phyloP scores from a whole-genome alignment of 2,329 filamentous ascomycete genomes.

The Endothia cerciana region DNA sequence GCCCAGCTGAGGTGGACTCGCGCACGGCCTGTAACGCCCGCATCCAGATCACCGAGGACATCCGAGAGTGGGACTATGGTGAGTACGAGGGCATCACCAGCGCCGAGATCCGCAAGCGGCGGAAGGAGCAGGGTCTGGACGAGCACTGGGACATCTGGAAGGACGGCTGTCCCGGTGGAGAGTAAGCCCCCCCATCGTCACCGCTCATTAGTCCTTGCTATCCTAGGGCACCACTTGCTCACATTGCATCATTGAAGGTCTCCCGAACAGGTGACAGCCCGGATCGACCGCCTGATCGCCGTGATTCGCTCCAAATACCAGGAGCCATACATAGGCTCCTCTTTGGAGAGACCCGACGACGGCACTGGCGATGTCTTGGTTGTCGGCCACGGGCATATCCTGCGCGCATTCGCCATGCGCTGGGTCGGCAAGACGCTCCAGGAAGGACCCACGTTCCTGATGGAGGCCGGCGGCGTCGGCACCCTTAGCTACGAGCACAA shows the following conservation, averaged over 20 bases:
- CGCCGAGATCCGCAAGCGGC: conserved; percentile 64
- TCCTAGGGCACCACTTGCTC: not conserved
- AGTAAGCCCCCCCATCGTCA: conserved; percentile 59
- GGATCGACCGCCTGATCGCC: conserved; percentile 75
- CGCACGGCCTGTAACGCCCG: conserved; percentile 58
- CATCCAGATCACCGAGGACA: conserved; percentile 70
- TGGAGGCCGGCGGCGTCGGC: conserved; percentile 88
- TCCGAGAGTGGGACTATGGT: conserved; percentile 88
- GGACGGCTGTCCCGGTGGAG: conserved; percentile 85
- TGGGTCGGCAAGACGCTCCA: conserved; percentile 77
- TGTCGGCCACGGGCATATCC: conserved; percentile 88
- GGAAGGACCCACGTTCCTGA: conserved; percentile 75
- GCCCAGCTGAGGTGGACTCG: conserved; percentile 39
- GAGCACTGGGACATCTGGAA: conserved; percentile 82
- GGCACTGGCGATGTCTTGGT: conserved; percentile 69
- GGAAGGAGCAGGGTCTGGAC: conserved; percentile 59
- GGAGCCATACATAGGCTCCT: conserved; percentile 58
- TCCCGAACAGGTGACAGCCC: conserved; percentile 72
- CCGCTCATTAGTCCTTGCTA: not conserved
- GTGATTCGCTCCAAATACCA: conserved; percentile 74
- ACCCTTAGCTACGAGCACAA: conserved; percentile 82
- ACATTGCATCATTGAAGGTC: conserved; percentile 50
- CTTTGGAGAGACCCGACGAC: conserved; percentile 27
- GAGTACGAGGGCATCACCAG: conserved; percentile 83
- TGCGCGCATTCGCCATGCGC: conserved; percentile 84